These are phyloP conservation scores for Pestalotiopsis sp. DNA, from an alignment of 2,329 filamentous ascomycete genomes.

Conservation along the genomic window DNA sequence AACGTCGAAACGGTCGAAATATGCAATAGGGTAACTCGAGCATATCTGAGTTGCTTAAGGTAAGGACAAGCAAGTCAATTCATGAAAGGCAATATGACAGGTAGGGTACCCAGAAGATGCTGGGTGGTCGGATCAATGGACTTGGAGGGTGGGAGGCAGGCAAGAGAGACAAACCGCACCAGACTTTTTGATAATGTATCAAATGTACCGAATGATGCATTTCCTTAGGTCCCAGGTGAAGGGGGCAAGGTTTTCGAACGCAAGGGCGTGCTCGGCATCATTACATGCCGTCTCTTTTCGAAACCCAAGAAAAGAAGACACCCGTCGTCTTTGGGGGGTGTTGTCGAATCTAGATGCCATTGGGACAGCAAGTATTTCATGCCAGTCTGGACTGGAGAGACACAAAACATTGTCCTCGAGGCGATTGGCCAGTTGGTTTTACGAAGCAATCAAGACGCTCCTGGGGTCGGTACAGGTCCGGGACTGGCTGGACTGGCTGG, in stretches of 20 bases:
- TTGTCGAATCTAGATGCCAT: not conserved
- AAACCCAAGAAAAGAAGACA: not conserved
- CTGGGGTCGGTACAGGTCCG: not conserved
- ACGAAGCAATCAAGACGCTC: not conserved
- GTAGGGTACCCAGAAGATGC: not conserved
- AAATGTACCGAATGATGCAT: too few relatives aligned
- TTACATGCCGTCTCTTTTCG: not conserved
- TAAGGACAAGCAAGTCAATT: not conserved
- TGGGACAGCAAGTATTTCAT: not conserved
- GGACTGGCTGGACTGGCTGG: conserved; percentile 2
- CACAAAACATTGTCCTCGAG: not conserved
- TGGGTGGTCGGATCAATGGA: not conserved
- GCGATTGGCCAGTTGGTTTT: conserved; percentile 2
- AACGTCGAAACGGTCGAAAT: conserved; percentile 14
- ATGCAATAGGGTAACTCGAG: conserved; percentile 17
- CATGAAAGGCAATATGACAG: not conserved
- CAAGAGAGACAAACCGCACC: not conserved
- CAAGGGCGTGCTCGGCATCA: not conserved
- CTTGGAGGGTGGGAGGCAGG: not conserved
- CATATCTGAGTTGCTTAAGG: not conserved
- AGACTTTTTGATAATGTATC: too few relatives aligned
- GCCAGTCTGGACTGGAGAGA: not conserved
- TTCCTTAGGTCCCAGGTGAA: not conserved
- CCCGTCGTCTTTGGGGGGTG: not conserved
- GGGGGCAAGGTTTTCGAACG: not conserved